Conservation (phyloP, 192 early-diverging fungal genomes). For the Coemansia sp. region DNA sequence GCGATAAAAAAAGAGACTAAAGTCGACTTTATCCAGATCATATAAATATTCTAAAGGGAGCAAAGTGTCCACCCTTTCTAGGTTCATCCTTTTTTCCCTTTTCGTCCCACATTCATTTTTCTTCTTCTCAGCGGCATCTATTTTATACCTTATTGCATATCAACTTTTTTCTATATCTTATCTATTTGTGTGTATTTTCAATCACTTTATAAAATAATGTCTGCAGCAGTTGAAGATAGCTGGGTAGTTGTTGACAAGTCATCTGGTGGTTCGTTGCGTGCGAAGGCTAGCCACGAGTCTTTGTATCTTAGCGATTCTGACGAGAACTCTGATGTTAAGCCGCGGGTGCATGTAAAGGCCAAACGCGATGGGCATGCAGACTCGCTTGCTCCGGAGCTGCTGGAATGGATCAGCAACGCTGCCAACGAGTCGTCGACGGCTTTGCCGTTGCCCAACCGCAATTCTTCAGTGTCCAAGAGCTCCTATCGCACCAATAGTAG, state of each 20-base stretch:
- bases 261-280: slow-evolving; percentile 32
- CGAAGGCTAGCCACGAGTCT: slow-evolving; percentile 55
- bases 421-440: slow-evolving; percentile 37
- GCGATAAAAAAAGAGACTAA: too few relatives aligned
- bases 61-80: neutral
- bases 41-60: neutral
- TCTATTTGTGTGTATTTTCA: neutral
- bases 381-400: slow-evolving; percentile 40
- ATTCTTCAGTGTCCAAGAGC: slow-evolving; percentile 36
- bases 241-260: slow-evolving; percentile 57
- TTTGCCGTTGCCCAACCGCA: slow-evolving; percentile 32
- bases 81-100: neutral
- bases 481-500: slow-evolving; percentile 53
- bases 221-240: slow-evolving; percentile 42
- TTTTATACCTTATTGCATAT: neutral
- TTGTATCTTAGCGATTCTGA: slow-evolving; percentile 35
- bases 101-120: neutral
- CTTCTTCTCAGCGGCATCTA: neutral
- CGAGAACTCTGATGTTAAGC: slow-evolving; percentile 1
- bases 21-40: too few relatives aligned
- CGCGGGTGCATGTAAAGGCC: slow-evolving; percentile 45
- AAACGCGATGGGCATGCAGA: neutral
- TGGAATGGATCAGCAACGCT: slow-evolving; percentile 48
- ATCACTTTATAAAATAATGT: slow-evolving; percentile 9
- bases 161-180: neutral